These are phyloP conservation scores for Arthrobotrys sphaeroides DNA, from an alignment of 2,329 filamentous ascomycete species.

Conservation along the genomic window DNA sequence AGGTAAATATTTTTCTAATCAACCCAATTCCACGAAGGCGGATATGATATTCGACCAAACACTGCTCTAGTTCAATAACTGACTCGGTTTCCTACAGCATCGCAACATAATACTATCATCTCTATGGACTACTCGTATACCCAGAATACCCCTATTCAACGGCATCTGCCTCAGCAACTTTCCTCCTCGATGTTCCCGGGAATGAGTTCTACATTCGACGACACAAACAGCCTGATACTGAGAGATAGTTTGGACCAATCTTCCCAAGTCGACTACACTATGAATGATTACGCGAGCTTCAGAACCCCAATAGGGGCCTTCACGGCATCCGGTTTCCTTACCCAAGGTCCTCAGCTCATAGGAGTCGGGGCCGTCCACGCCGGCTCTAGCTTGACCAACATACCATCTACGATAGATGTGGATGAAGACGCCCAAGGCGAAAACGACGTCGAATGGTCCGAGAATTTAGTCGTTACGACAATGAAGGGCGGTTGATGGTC, in stretches of 20 bases:
- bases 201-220: slow-evolving; percentile 37
- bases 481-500: slow-evolving; percentile 38
- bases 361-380: slow-evolving; percentile 40
- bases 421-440: slow-evolving; percentile 51
- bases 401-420: slow-evolving; percentile 43
- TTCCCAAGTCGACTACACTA: slow-evolving; percentile 34
- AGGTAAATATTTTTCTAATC: slow-evolving; percentile 20
- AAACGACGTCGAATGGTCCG: slow-evolving; percentile 44
- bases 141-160: slow-evolving; percentile 26
- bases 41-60: slow-evolving; percentile 8
- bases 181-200: slow-evolving; percentile 47
- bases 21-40: too few relatives aligned
- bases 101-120: slow-evolving; percentile 31
- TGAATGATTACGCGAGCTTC: slow-evolving; percentile 23
- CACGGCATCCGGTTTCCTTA: not conserved
- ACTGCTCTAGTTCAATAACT: slow-evolving; percentile 19
- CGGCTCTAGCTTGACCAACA: slow-evolving; percentile 28
- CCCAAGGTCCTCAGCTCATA: slow-evolving; percentile 36
- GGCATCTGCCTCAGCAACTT: slow-evolving; percentile 19
- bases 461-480: slow-evolving; percentile 31
- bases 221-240: slow-evolving; percentile 30
- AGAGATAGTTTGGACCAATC: slow-evolving; percentile 39
- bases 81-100: not conserved
- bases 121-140: slow-evolving; percentile 47
- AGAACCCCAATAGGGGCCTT: slow-evolving; percentile 28